These are phyloP conservation scores for Alternaria sp. DNA, from an alignment of 2,329 filamentous ascomycete genomes.

Conservation along the genomic window DNA sequence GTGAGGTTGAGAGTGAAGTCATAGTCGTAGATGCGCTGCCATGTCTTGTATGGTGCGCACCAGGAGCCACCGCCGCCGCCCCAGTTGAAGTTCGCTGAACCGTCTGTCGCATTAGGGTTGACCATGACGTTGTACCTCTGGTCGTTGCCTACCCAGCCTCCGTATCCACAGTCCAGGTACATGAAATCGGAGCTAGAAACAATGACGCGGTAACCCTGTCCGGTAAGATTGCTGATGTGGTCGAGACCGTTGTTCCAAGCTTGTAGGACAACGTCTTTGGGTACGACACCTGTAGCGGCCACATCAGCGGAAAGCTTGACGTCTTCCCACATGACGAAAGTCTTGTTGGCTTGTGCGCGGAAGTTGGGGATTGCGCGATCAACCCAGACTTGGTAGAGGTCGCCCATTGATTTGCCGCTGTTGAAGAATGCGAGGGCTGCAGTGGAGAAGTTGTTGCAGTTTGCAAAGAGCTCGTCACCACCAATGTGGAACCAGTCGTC, in stretches of 20 bases:
- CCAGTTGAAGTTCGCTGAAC: conserved; percentile 61
- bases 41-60: conserved; percentile 66
- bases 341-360: conserved; percentile 54
- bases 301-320: conserved; percentile 52
- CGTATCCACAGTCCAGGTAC: conserved; percentile 64
- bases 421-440: conserved; percentile 59
- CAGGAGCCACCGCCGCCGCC: conserved; percentile 61
- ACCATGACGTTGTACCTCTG: conserved; percentile 61
- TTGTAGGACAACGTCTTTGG: conserved; percentile 61
- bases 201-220: conserved; percentile 60
- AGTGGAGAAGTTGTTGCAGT: conserved; percentile 65
- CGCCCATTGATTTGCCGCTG: conserved; percentile 57
- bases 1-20: conserved; percentile 61
- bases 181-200: conserved; percentile 63
- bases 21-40: conserved; percentile 66
- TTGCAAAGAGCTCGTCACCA: conserved; percentile 61
- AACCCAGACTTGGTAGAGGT: conserved; percentile 62
- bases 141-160: conserved; percentile 63
- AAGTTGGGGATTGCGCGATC: conserved; percentile 61
- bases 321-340: conserved; percentile 65
- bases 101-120: conserved; percentile 55
- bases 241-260: conserved; percentile 61
- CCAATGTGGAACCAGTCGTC: conserved; percentile 64
- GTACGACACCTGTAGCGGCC: conserved; percentile 55
- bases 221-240: conserved; percentile 60